Conservation (phyloP, 257 asterid genomes). For the Solanum tarapatanum region DNA sequence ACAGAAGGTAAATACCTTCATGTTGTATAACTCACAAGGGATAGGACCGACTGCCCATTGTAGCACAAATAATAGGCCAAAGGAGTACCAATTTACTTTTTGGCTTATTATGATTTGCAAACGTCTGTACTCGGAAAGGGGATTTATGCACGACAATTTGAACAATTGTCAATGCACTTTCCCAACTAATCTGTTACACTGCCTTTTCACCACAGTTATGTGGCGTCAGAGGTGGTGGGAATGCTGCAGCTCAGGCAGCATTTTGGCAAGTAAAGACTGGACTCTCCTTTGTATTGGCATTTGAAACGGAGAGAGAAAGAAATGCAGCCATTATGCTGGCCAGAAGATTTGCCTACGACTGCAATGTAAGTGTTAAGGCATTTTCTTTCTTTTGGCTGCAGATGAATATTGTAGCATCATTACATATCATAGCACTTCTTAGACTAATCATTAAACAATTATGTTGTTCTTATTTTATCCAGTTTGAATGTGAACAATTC, state of each 20-base stretch:
- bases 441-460: no score
- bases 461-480: no score
- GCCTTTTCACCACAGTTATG: constrained; percentile 42
- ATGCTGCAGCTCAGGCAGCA: constrained; percentile 86
- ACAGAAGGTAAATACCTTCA: neutral
- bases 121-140: no score
- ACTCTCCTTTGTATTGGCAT: constrained; percentile 59
- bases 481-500: no score
- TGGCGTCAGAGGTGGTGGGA: constrained; percentile 95
- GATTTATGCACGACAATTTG: neutral
- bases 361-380: constrained; percentile 48
- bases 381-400: neutral
- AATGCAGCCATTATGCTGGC: constrained; percentile 93
- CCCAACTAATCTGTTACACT: neutral
- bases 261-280: constrained; percentile 75
- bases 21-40: neutral
- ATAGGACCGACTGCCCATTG: neutral
- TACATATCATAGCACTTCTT: no score
- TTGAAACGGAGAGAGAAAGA: constrained; percentile 80
- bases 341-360: constrained; percentile 78
- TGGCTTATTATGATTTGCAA: neutral
- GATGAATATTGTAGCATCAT: no score
- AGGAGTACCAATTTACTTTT: neutral
- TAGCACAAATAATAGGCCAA: neutral
- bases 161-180: neutral